Base-by-base conservation (phyloP, 805 yeast species). In the Barnettozyma siamensis region DNA sequence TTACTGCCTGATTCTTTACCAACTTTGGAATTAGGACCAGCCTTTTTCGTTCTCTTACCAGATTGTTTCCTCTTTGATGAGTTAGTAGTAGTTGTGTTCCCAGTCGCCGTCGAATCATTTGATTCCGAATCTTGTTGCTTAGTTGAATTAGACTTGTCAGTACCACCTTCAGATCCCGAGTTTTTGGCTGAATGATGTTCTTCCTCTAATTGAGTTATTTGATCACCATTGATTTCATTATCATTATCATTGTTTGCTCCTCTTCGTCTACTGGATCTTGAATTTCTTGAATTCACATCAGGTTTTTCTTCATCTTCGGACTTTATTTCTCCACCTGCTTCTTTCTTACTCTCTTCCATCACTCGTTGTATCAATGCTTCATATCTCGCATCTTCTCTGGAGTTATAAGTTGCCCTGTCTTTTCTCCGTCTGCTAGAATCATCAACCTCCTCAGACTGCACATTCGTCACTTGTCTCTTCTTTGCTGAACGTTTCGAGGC, bases 331-430 rank as follows among this genome's bases (percentile, higher is more conserved):
- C 46, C 49, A 26, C 54, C 55, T 1, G 66, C 66, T 21, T 64
- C 64, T 30, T 61, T 60, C 46, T 62, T 60, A 39, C 70, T 65
- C 44, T 66, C 72, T 33, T 62, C 61, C 38, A 68, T 55, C 1
- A 65, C 73, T 42, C 67, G 58, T 41, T 68, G 65, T 12, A 68
- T 49, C 62, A 67, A 58, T 21, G 63, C 58, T 48, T 66, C 70
- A 43, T 66, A 68, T 31, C 69, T 66, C n/a, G 66, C 65, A 41
- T 68, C 73, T 45, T 67, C 71, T 45, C 70, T 59, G 3, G 69
- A 66, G 38, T 57, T 54, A 20, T 56, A 62, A 6, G 68, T 66
- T 7, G 66, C 69, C 31, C 69, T 50, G 35, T 63, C 65, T 34
- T 66, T 59, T 41, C 59, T 63, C 35, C 38, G 51, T 44, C 45